Percentiles rank a stretch among this genome's conserved stretches.
phyloP scores from a whole-genome alignment of 306 rosid genomes.

The Prunus padus region DNA sequence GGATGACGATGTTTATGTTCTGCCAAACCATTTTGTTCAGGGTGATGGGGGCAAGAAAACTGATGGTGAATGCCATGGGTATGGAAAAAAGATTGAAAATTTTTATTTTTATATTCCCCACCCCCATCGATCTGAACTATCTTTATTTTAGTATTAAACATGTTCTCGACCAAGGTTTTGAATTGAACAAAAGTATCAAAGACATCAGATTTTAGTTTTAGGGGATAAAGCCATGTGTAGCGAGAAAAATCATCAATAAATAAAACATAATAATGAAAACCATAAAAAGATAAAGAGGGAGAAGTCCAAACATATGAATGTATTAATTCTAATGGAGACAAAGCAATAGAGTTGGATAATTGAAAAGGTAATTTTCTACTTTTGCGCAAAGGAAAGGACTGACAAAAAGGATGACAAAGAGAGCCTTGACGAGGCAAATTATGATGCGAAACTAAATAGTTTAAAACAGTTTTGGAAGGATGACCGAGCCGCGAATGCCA shows the following conservation, averaged over 20 bases:
- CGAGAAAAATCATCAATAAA: neutral
- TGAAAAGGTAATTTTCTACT: neutral
- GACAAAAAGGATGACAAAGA: neutral
- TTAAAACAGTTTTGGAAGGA: neutral
- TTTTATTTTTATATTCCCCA: neutral
- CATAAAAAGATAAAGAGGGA: neutral
- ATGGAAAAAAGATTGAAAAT: rapidly evolving
- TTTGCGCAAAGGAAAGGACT: neutral
- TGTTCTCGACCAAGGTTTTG: neutral
- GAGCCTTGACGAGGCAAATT: neutral
- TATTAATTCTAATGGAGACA: neutral
- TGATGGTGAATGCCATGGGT: neutral
- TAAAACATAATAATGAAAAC: neutral
- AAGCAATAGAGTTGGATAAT: neutral
- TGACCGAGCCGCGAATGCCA: neutral
- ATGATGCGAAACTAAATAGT: neutral
- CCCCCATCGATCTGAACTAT: neutral
- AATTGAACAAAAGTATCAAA: neutral
- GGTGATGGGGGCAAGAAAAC: neutral
- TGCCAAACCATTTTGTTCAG: neutral
- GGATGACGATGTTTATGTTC: neutral
- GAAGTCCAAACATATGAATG: neutral
- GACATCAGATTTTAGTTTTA: neutral
- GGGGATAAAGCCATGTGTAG: neutral
- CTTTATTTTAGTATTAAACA: neutral